Conservation (phyloP, 75 land plant species). For the Selaginella moellendorffii region DNA sequence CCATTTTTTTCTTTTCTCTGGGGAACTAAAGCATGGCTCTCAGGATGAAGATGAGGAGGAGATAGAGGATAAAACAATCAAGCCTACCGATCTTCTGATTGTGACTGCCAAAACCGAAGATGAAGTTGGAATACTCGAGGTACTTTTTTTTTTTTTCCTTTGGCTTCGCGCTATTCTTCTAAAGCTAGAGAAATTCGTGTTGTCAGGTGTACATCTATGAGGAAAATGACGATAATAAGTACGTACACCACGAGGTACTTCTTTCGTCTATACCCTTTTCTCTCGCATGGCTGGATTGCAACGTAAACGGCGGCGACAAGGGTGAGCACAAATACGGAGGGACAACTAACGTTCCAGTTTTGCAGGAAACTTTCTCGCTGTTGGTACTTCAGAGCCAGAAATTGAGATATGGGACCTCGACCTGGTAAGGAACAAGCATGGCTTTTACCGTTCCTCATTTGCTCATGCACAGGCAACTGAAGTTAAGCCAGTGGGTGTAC, state of each 20-base stretch:
- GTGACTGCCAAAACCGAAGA: constrained; percentile 81
- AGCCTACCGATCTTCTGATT: constrained; percentile 54
- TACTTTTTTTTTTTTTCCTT: too few relatives aligned
- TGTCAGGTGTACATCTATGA: constrained; percentile 59
- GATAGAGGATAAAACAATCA: constrained; percentile 75
- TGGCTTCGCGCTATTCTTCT: too few relatives aligned
- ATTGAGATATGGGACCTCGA: constrained; percentile 99
- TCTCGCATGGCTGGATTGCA: constrained; percentile 87
- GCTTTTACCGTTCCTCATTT: too few relatives aligned
- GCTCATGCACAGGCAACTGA: too few relatives aligned
- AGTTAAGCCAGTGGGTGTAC: too few relatives aligned
- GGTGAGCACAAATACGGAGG: constrained; percentile 6
- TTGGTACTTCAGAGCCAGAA: constrained; percentile 85
- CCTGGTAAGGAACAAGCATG: constrained; percentile 25
- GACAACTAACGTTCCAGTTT: neutral
- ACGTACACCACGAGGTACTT: constrained; percentile 76
- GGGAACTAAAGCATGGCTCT: too few relatives aligned
- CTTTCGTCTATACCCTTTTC: constrained; percentile 70
- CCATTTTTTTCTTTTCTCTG: neutral
- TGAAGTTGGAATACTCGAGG: constrained; percentile 79
- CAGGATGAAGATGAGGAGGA: too few relatives aligned
- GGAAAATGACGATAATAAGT: constrained; percentile 57
- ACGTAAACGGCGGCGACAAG: constrained; percentile 60
- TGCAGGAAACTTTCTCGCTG: constrained; percentile 80
- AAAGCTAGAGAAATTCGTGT: too few relatives aligned